phyloP scores from a whole-genome alignment of 192 early-diverging fungal genomes.

The Umbelopsis sp. region DNA sequence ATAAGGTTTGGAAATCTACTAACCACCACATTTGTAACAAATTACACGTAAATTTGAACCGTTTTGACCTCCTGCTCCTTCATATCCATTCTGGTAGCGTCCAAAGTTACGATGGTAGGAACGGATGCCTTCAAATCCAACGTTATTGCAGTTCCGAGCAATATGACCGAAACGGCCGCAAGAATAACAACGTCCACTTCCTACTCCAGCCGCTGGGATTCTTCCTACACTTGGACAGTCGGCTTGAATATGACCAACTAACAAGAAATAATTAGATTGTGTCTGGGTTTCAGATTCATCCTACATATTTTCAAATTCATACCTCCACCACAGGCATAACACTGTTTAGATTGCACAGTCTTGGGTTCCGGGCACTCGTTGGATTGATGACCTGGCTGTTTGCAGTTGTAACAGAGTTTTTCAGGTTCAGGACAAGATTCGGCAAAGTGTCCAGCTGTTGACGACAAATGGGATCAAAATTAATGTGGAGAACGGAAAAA shows the following conservation, averaged over 20 bases:
- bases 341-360: slow-evolving; percentile 48
- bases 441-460: slow-evolving; percentile 53
- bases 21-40: slow-evolving; percentile 56
- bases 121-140: not conserved
- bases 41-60: slow-evolving; percentile 26
- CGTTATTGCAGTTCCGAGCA: slow-evolving; percentile 46
- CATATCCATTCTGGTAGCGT: slow-evolving; percentile 16
- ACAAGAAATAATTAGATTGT: not conserved
- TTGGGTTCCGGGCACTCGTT: slow-evolving; percentile 50
- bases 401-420: slow-evolving; percentile 61
- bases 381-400: slow-evolving; percentile 53
- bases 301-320: not conserved
- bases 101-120: slow-evolving; percentile 15
- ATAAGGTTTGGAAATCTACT: not conserved
- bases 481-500: not conserved
- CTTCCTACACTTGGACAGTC: slow-evolving; percentile 46
- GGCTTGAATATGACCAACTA: slow-evolving; percentile 58
- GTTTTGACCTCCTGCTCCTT: not conserved
- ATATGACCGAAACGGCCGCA: slow-evolving; percentile 57
- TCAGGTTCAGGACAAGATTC: slow-evolving; percentile 51
- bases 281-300: too few species aligned
- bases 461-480: not conserved
- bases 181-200: slow-evolving; percentile 42
- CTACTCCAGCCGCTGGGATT: slow-evolving; percentile 29
- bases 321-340: slow-evolving; percentile 60